phyloP scores from a whole-genome alignment of 495 filamentous ascomycete species.

The Rusavskia elegans region DNA sequence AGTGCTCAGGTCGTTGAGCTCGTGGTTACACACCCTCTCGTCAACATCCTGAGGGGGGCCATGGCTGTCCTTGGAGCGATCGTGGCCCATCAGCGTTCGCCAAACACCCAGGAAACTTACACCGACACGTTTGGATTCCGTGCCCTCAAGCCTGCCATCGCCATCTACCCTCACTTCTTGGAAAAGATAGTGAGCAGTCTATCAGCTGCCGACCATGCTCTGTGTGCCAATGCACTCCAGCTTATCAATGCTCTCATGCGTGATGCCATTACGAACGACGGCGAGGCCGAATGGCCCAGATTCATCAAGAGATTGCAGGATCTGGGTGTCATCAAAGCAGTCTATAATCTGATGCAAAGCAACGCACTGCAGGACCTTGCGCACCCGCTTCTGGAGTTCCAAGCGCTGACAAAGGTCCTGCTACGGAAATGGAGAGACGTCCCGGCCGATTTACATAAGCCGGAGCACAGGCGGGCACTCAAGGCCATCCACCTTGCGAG shows the following conservation, averaged over 20 bases:
- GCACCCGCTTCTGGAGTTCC: constrained; percentile 83
- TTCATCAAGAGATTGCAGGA: constrained; percentile 91
- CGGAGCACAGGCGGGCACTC: constrained; percentile 76
- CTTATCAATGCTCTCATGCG: constrained; percentile 90
- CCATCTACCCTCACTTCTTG: constrained; percentile 80
- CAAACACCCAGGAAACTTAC: constrained; percentile 21
- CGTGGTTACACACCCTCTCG: constrained; percentile 87
- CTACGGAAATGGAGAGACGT: constrained; percentile 84
- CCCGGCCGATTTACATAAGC: constrained; percentile 63
- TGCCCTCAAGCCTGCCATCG: constrained; percentile 82
- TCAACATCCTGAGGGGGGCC: constrained; percentile 91
- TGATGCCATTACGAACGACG: constrained; percentile 75
- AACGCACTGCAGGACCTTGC: constrained; percentile 86
- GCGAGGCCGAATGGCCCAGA: constrained; percentile 71
- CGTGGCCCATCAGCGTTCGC: constrained; percentile 62
- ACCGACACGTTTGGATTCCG: constrained; percentile 62
- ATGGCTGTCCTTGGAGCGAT: constrained; percentile 93
- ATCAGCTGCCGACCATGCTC: constrained; percentile 84
- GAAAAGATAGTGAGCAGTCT: constrained; percentile 83
- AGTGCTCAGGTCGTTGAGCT: constrained; percentile 63
- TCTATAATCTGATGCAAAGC: constrained; percentile 85
- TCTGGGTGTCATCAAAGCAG: constrained; percentile 80
- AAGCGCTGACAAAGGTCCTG: constrained; percentile 79
- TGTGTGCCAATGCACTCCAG: constrained; percentile 91
- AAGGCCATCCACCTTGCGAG: constrained; percentile 75